A percentile compares a stretch with the other conserved stretches of the same genome.
Evolutionary conservation across 306 rosid species (phyloP).

Genomic region (Sindora glabra): DNA sequence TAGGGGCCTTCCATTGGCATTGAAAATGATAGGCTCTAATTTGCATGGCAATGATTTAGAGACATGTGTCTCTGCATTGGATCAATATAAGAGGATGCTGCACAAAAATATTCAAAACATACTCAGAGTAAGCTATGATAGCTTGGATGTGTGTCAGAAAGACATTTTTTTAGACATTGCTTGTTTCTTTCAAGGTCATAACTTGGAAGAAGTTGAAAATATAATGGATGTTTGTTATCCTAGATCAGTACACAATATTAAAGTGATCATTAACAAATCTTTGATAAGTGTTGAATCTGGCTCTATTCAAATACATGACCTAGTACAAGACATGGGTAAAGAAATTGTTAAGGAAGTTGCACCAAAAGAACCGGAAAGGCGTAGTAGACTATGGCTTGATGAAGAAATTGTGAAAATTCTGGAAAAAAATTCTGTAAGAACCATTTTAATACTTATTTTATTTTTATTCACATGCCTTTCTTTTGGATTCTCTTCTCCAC

Average conservation of each 20-base stretch:
- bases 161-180: background rate
- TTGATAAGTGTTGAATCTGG: background rate
- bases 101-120: background rate
- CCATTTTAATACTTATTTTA: background rate
- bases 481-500: too few species aligned
- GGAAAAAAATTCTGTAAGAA: background rate
- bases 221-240: background rate
- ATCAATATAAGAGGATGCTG: background rate
- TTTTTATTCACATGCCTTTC: background rate
- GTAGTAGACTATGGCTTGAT: slow-evolving; percentile 4
- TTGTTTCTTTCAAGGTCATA: slow-evolving; percentile 3
- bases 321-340: background rate
- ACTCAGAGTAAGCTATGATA: slow-evolving; percentile 7
- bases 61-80: background rate
- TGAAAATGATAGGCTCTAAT: background rate
- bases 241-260: background rate
- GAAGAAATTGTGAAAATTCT: background rate
- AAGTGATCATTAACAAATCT: background rate
- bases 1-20: slow-evolving; percentile 8
- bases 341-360: background rate
- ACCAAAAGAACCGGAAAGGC: background rate
- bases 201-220: background rate
- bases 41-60: background rate
- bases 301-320: background rate
- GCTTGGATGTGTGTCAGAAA: background rate